A percentile compares a stretch with the other conserved stretches of the same genome.
Conservation (phyloP, 352 stramenopile genomes). For the Thalassiosira sp. region DNA sequence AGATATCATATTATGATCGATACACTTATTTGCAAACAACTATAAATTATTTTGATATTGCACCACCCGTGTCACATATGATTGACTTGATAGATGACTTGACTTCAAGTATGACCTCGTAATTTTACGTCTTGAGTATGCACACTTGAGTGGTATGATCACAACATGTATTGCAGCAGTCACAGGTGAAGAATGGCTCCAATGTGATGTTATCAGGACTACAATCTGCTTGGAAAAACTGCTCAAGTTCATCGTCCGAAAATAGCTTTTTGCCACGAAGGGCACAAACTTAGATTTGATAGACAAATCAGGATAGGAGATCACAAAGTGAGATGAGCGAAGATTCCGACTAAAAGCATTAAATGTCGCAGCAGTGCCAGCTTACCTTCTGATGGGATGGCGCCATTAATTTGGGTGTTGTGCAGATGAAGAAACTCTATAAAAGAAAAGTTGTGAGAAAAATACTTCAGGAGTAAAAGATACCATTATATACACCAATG, state of each 20-base stretch:
- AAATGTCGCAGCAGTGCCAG: neutral
- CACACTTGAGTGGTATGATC: constrained; percentile 12
- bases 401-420: constrained; percentile 7
- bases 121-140: constrained; percentile 1
- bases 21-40: too few relatives aligned
- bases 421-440: constrained; percentile 20
- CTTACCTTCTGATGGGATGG: constrained; percentile 9
- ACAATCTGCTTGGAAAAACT: constrained; percentile 24
- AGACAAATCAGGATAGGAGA: neutral
- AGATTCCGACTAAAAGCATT: neutral
- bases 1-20: too few relatives aligned
- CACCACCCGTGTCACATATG: too few relatives aligned
- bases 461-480: neutral
- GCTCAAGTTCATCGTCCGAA: neutral
- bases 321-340: neutral
- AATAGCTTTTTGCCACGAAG: constrained; percentile 16
- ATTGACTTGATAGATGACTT: too few relatives aligned
- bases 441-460: neutral
- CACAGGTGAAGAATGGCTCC: constrained; percentile 4
- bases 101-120: too few relatives aligned
- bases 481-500: neutral
- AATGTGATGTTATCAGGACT: constrained; percentile 5
- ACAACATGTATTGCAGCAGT: constrained; percentile 26
- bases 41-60: too few relatives aligned
- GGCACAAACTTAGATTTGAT: too few relatives aligned